Base-by-base conservation (phyloP, 805 yeast species). In the Suhomyces sp. region DNA sequence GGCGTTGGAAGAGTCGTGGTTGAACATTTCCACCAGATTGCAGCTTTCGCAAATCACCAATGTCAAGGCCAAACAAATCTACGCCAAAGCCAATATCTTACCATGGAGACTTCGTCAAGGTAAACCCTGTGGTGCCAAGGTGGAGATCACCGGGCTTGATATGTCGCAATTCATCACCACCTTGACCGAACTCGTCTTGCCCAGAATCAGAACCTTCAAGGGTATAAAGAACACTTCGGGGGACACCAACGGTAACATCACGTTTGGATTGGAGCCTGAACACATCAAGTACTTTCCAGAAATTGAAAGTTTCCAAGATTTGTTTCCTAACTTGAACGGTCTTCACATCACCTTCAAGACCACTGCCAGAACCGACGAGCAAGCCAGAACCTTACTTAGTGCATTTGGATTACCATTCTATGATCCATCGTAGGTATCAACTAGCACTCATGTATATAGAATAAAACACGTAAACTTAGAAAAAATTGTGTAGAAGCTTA, bases 1-100 rank as follows among this genome's bases (percentile, higher is more conserved):
- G 44, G 90, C 94, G 6, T 82, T 82, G 59, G 85, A 81, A 53
- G 84, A 86, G 61, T 80, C 84, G 44, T 85, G 90, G 72, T 76
- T 84, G 55, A 89, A 90, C 29, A 81, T 91, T 52, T 80, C 91
- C 33, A 90, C 96, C 9, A 77, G 83, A 49, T 78, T 90, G 54
- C 93, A 88, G 71, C 67, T 94, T 53, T 96, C 94, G 62, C 98
- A 93, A 69, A 88, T 94, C 63, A 93, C 99, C n/a, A 96, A 96
- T 56, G 84, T 80, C 56, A 89, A 90, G 68, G 91, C 97, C 38
- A 74, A 77, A 55, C 80, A 87, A 23, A 74, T 90, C 15, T 88
- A 76, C 65, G 87, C 96, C 42, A 87, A 83, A 64, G 79, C 89
- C 8, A 90, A 90, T 70, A 88, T 90, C 33, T 87, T 92, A 50